A percentile compares a stretch with the other conserved stretches of the same genome.
Evolutionary conservation across 345 rosid genomes (phyloP).

Genomic region (Salix koriyanagi): DNA sequence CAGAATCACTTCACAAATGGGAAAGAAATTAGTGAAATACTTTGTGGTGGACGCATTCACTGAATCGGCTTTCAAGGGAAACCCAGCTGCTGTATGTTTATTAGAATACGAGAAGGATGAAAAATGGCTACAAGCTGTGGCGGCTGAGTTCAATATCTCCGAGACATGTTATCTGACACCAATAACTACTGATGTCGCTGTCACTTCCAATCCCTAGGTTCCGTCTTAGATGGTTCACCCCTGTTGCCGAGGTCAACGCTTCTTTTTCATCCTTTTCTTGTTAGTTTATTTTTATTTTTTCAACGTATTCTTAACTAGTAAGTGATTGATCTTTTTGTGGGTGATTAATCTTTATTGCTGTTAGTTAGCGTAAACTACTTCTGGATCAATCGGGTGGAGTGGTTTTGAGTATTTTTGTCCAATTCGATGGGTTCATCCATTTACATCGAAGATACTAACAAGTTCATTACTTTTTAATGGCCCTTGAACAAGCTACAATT

Average conservation of each 20-base stretch:
- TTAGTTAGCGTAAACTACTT: no score
- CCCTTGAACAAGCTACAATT: neutral
- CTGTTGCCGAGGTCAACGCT: constrained; percentile 16
- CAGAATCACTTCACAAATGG: neutral
- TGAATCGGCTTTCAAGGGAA: constrained; percentile 67
- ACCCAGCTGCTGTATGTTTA: constrained; percentile 80
- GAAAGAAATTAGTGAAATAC: neutral
- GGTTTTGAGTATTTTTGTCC: no score
- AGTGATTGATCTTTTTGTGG: neutral
- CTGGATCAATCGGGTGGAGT: no score
- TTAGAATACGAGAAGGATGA: constrained; percentile 62
- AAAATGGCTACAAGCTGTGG: constrained; percentile 54
- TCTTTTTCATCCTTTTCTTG: neutral
- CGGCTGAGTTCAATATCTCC: constrained; percentile 25
- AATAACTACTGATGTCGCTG: neutral
- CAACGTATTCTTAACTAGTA: neutral
- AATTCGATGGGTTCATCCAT: no score
- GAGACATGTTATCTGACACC: constrained; percentile 12
- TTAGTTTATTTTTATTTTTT: no score
- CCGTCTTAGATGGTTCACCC: constrained; percentile 25
- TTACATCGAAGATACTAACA: no score
- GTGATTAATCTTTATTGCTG: neutral
- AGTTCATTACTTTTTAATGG: no score
- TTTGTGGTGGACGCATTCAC: constrained; percentile 70
- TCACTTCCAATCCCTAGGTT: constrained; percentile 18